phyloP scores from a whole-genome alignment of 768 basidiomycete genomes.

The Agrocybe praecox region DNA sequence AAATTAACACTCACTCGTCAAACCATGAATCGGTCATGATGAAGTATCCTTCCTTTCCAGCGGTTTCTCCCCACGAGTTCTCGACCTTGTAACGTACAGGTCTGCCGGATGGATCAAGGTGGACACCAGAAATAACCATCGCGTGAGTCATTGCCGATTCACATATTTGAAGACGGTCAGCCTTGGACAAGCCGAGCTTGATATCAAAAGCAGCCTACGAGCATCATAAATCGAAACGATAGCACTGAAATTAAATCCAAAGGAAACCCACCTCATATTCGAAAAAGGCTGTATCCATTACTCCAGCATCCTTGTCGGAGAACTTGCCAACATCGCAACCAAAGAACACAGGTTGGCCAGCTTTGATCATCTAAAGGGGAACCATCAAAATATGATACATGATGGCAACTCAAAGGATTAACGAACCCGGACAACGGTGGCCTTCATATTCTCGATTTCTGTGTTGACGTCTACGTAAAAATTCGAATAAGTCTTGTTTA shows the following conservation, averaged over 20 bases:
- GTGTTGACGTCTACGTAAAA: slow-evolving; percentile 80
- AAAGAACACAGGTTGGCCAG: slow-evolving; percentile 91
- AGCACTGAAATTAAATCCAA: background rate
- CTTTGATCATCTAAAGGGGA: slow-evolving; percentile 67
- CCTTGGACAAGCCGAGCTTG: slow-evolving; percentile 78
- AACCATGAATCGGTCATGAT: slow-evolving; percentile 96
- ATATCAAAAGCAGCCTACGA: slow-evolving; percentile 81
- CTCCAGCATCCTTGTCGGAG: slow-evolving; percentile 67
- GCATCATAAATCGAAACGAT: background rate
- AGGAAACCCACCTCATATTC: slow-evolving; percentile 69
- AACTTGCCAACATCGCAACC: slow-evolving; percentile 95
- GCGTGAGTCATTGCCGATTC: slow-evolving; percentile 96
- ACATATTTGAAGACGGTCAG: slow-evolving; percentile 76
- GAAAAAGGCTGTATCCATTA: slow-evolving; percentile 86
- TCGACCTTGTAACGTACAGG: slow-evolving; percentile 95
- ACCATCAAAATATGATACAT: background rate
- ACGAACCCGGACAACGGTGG: slow-evolving; percentile 69
- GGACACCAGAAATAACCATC: slow-evolving; percentile 93
- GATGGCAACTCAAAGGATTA: background rate
- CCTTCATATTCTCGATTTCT: slow-evolving; percentile 78
- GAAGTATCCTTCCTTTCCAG: slow-evolving; percentile 85
- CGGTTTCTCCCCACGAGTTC: slow-evolving; percentile 88
- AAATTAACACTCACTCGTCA: slow-evolving; percentile 65
- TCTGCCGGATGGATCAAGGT: slow-evolving; percentile 72
- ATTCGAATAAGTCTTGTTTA: background rate